phyloP scores from a whole-genome alignment of 2,329 filamentous ascomycete species.

The Scorias spongiosa region DNA sequence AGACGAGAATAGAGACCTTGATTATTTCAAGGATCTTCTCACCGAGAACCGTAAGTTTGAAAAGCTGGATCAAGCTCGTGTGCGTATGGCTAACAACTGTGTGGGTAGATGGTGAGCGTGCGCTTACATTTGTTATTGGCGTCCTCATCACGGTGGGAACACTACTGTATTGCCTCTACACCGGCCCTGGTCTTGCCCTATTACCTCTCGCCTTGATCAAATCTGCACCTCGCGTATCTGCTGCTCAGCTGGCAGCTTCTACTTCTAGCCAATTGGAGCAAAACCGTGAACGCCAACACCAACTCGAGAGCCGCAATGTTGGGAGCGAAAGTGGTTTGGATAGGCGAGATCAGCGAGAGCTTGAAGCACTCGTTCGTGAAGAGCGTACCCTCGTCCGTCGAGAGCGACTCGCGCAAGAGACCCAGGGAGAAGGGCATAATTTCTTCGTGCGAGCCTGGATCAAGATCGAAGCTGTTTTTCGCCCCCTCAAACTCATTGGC shows the following conservation, averaged over 20 bases:
- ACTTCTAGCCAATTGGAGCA: conserved; percentile 68
- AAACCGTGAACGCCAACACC: conserved; percentile 82
- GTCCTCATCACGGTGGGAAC: conserved; percentile 80
- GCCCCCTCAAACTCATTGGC: conserved; percentile 75
- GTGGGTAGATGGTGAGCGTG: conserved; percentile 62
- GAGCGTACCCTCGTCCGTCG: conserved; percentile 84
- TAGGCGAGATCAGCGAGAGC: conserved; percentile 72
- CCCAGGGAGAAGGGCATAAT: conserved; percentile 60
- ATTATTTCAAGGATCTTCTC: conserved; percentile 79
- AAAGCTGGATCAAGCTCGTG: neutral
- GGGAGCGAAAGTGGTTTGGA: conserved; percentile 62
- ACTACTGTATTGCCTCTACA: conserved; percentile 76
- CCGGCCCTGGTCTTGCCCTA: conserved; percentile 72
- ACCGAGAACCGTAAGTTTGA: conserved; percentile 54
- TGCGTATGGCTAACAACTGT: neutral
- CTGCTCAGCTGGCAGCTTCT: conserved; percentile 59
- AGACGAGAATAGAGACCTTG: conserved; percentile 60
- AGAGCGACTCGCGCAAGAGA: conserved; percentile 72
- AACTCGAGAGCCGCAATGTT: conserved; percentile 72
- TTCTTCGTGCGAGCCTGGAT: conserved; percentile 62
- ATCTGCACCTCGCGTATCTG: conserved; percentile 72
- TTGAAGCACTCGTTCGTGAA: conserved; percentile 75
- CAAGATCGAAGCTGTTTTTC: conserved; percentile 66
- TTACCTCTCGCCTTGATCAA: conserved; percentile 86
- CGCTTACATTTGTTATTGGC: conserved; percentile 76